A percentile compares a stretch with the other conserved stretches of the same genome.
These are phyloP conservation scores for Clarireedia hainanense DNA, from an alignment of 2,329 filamentous ascomycete genomes.

Conservation along the genomic window DNA sequence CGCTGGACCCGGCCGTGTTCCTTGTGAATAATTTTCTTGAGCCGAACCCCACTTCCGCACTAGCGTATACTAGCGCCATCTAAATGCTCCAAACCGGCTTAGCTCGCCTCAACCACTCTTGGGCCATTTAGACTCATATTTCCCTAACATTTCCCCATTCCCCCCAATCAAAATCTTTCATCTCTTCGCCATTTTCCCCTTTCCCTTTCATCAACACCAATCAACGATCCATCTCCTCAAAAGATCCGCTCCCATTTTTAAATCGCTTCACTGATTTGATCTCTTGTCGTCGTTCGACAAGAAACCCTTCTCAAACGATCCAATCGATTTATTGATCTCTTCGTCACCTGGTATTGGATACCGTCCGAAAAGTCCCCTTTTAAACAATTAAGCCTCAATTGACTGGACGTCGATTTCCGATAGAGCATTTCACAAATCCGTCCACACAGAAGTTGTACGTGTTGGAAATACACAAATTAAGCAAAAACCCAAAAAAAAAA, in stretches of 20 bases:
- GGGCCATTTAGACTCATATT: constrained; percentile 8
- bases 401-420: neutral
- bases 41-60: neutral
- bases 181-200: neutral
- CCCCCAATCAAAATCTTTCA: constrained; percentile 9
- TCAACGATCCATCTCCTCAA: constrained; percentile 2
- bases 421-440: neutral
- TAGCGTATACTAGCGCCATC: neutral
- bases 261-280: neutral
- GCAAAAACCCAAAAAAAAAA: neutral
- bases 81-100: neutral
- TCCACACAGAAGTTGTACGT: neutral
- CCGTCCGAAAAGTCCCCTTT: neutral
- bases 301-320: neutral
- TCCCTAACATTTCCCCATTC: neutral
- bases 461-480: neutral
- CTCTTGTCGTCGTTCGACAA: neutral
- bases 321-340: neutral
- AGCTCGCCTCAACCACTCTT: neutral
- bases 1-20: no score
- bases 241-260: neutral
- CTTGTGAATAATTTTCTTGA: no score
- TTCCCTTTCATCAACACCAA: constrained; percentile 6
- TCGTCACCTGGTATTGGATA: neutral
- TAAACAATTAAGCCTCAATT: neutral